Conservation (phyloP, 2,329 filamentous ascomycete species). For the Curvularia verruculosa region DNA sequence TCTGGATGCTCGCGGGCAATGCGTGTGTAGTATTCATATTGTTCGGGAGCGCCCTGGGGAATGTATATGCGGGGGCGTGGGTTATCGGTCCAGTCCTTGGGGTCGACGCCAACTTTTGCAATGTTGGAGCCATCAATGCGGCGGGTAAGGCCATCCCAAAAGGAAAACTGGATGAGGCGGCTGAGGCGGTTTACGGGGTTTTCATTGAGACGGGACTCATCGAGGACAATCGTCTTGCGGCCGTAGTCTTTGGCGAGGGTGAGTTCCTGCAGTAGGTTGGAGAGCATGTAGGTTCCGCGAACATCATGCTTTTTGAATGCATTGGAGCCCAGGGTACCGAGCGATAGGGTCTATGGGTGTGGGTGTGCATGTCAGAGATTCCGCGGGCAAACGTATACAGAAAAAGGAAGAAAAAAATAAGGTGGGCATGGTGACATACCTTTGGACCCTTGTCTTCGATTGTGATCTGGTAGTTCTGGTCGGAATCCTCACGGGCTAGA, state of each 20-base stretch:
- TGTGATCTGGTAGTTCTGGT: slow-evolving; percentile 95
- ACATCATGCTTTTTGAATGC: slow-evolving; percentile 89
- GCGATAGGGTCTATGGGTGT: slow-evolving; percentile 78
- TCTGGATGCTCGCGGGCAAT: slow-evolving; percentile 81
- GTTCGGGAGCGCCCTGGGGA: slow-evolving; percentile 80
- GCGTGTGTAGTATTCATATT: slow-evolving; percentile 85
- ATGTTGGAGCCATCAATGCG: slow-evolving; percentile 65
- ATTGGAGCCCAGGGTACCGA: slow-evolving; percentile 84
- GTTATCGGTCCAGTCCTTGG: slow-evolving; percentile 94
- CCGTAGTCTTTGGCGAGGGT: slow-evolving; percentile 90
- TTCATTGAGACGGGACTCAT: slow-evolving; percentile 90
- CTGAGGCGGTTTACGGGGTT: slow-evolving; percentile 90
- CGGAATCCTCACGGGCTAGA: slow-evolving; percentile 86
- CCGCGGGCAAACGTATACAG: background rate
- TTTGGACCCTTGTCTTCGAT: slow-evolving; percentile 96
- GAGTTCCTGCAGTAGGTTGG: slow-evolving; percentile 93
- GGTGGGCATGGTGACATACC: slow-evolving; percentile 54
- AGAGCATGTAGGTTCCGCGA: slow-evolving; percentile 95
- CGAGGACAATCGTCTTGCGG: slow-evolving; percentile 85
- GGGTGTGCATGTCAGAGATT: slow-evolving; percentile 33
- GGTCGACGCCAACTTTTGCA: slow-evolving; percentile 82
- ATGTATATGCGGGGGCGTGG: slow-evolving; percentile 92
- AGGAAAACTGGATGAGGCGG: slow-evolving; percentile 84
- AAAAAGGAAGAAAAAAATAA: background rate
- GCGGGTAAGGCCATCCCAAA: slow-evolving; percentile 69